Conservation (phyloP, 169 alveolate species). For the Eimeria sp. region DNA sequence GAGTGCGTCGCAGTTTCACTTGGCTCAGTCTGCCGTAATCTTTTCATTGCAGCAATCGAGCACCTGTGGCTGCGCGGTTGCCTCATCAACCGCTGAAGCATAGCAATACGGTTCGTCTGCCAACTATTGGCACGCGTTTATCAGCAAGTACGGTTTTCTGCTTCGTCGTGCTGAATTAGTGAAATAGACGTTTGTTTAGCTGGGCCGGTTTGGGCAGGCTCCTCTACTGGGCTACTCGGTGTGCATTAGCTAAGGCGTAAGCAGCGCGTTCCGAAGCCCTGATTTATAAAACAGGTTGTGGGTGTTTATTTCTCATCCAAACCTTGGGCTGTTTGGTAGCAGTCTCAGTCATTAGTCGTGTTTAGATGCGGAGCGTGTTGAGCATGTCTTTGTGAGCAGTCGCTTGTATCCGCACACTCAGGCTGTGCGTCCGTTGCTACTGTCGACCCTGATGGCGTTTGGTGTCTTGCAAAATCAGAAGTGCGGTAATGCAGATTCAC, state of each 20-base stretch:
- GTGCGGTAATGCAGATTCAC: not conserved
- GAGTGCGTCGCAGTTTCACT: not conserved
- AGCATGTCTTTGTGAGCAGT: not conserved
- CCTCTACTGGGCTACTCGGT: not conserved
- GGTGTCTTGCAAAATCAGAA: not conserved
- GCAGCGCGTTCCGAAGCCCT: not conserved
- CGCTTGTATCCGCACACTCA: not conserved
- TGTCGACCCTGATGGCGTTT: not conserved
- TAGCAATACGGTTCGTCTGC: not conserved
- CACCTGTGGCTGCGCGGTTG: not conserved
- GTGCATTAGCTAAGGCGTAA: not conserved
- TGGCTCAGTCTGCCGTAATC: not conserved
- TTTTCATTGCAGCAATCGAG: not conserved
- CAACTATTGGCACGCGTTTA: too few species aligned
- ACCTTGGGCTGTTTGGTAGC: not conserved
- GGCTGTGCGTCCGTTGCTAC: not conserved
- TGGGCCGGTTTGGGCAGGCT: not conserved
- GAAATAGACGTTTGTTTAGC: not conserved
- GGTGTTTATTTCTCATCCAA: not conserved
- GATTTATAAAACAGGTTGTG: not conserved
- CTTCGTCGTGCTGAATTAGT: not conserved
- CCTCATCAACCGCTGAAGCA: not conserved
- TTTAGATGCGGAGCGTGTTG: not conserved
- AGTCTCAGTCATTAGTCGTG: too few species aligned
- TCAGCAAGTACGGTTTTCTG: not conserved